These are phyloP conservation scores for Casuarina cunninghamiana DNA, from an alignment of 306 rosid species.

Conservation along the genomic window DNA sequence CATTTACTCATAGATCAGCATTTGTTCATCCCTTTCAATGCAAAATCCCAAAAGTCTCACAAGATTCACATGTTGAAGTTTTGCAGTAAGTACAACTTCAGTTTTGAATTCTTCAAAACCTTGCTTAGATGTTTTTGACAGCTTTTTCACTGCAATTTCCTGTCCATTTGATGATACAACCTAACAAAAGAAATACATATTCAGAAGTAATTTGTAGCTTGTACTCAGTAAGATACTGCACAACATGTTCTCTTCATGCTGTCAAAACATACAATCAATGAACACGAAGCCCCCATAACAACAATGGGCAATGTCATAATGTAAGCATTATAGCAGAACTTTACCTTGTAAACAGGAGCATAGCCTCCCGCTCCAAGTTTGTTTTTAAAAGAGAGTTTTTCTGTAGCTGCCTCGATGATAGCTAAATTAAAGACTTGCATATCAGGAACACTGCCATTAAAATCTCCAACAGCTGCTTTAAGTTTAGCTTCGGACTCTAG, in stretches of 20 bases:
- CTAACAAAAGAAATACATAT: not conserved
- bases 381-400: constrained; percentile 35
- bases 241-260: not conserved
- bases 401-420: constrained; percentile 33
- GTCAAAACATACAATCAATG: not conserved
- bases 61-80: constrained; percentile 53
- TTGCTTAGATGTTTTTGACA: not conserved
- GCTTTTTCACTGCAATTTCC: not conserved
- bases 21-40: constrained; percentile 37
- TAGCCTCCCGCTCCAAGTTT: constrained; percentile 60
- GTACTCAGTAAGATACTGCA: too few species aligned
- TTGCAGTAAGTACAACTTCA: constrained; percentile 47
- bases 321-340: not conserved
- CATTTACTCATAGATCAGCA: constrained; percentile 52
- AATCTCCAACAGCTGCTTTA: constrained; percentile 16
- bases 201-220: not conserved
- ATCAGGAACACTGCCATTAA: constrained; percentile 29
- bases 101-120: constrained; percentile 46
- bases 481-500: not conserved
- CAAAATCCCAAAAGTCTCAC: constrained; percentile 41
- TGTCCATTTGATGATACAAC: not conserved
- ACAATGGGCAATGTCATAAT: not conserved
- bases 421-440: constrained; percentile 23
- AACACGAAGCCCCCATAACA: not conserved
- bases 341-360: constrained; percentile 55